Conservation (phyloP, 306 rosid species). For the Quercus robur region DNA sequence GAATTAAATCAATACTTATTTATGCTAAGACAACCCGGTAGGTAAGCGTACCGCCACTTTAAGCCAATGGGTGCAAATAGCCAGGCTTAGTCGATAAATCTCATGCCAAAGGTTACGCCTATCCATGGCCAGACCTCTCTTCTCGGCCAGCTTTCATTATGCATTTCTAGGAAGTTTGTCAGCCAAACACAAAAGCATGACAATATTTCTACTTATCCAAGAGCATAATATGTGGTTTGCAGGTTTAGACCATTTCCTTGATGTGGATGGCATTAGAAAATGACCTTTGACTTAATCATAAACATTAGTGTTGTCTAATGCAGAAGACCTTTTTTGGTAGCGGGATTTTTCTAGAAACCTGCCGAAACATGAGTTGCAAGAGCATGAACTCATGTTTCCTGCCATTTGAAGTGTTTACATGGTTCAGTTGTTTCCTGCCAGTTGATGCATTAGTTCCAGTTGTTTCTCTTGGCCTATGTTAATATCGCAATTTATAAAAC, state of each 20-base stretch:
- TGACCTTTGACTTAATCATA: background rate
- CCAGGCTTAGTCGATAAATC: too few species aligned
- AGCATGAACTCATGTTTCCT: background rate
- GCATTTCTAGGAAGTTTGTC: background rate
- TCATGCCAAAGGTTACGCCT: too few species aligned
- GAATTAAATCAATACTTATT: too few species aligned
- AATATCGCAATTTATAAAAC: background rate
- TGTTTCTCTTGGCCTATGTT: background rate
- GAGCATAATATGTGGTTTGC: too few species aligned
- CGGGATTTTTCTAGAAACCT: background rate
- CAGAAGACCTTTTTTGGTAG: background rate
- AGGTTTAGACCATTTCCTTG: too few species aligned
- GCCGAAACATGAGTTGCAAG: background rate
- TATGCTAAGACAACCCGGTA: too few species aligned
- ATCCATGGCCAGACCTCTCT: too few species aligned
- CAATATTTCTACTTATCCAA: background rate
- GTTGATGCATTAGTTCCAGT: background rate
- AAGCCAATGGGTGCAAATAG: too few species aligned
- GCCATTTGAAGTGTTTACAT: background rate
- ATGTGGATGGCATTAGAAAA: too few species aligned
- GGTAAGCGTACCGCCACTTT: too few species aligned
- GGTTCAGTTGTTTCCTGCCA: background rate
- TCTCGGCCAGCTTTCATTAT: too few species aligned
- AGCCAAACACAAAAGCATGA: background rate
- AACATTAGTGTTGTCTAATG: background rate